Evolutionary conservation across 192 early-diverging fungal genomes (phyloP).

Genomic region (Entomortierella lignicola): DNA sequence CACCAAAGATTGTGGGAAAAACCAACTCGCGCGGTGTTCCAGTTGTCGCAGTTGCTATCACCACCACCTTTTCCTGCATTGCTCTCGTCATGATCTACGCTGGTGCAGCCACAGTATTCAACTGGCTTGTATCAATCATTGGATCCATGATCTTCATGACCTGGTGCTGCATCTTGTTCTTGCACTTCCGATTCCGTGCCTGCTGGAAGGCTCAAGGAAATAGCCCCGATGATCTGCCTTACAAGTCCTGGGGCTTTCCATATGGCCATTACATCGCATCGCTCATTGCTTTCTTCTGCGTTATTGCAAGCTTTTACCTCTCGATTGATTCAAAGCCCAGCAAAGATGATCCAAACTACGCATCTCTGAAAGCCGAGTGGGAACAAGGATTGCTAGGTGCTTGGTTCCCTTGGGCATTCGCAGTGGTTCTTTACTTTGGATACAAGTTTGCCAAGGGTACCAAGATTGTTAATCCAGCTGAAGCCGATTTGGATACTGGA

Average conservation of each 20-base stretch:
- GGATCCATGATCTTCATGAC: constrained; percentile 83
- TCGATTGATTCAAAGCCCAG: constrained; percentile 58
- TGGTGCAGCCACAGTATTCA: constrained; percentile 72
- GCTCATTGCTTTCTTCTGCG: constrained; percentile 65
- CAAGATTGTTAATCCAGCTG: constrained; percentile 68
- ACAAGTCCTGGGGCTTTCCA: constrained; percentile 78
- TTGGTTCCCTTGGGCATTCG: constrained; percentile 72
- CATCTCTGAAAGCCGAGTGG: constrained; percentile 47
- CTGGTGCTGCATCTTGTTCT: constrained; percentile 85
- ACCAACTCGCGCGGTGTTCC: constrained; percentile 69
- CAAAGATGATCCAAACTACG: constrained; percentile 55
- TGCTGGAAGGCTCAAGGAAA: constrained; percentile 79
- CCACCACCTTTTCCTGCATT: constrained; percentile 66
- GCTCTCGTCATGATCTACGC: constrained; percentile 68
- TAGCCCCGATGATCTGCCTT: constrained; percentile 70
- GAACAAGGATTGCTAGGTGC: constrained; percentile 68
- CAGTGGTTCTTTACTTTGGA: constrained; percentile 66
- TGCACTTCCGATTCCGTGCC: constrained; percentile 85
- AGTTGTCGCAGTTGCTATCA: constrained; percentile 61
- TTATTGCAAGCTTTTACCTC: constrained; percentile 66
- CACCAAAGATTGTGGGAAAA: constrained; percentile 61
- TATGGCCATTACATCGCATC: constrained; percentile 78
- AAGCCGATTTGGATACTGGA: constrained; percentile 68
- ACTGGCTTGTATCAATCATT: constrained; percentile 71
- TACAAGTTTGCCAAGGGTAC: constrained; percentile 77